Base-by-base conservation (phyloP, 345 rosid species). In the Gossypium rotundifolium region DNA sequence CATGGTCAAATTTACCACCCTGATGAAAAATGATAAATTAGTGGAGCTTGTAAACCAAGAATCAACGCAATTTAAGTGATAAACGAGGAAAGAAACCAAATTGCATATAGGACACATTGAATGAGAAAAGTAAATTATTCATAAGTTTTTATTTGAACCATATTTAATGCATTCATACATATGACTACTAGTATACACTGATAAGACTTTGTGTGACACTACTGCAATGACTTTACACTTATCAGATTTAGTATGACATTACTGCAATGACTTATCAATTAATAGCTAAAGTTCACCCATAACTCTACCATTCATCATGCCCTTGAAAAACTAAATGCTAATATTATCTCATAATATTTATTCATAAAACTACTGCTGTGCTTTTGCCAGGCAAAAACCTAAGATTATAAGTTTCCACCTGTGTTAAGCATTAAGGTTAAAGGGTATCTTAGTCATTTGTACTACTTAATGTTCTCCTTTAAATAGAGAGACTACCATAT, bases 1-100 rank as follows among this genome's bases (percentile, higher is more conserved):
- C 98, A 77, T 94, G 97, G 83, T 94, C 98, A 78, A 94, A 91
- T 82, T 91, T 94, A 74, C 98, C 97, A 79, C 98, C 98, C 98
- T 92, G 88, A 75, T 72, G 75, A 78, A 73, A 76, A 73, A 72
- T 71, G 10, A 76, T 45, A 55, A 44, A 57, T 72, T 33, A 71
- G 65, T 18, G 11, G 59, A 68, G 65, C 62, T 52, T 77, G 71
- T 61, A 48, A 63, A 74, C 11, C 25, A 73, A 3, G n/a, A 22
- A 22, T 8, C 2, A 44, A 51, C 11, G 60, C 40, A 46, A 62
- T 29, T 46, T 38, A 63, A 25, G 59, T 27, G 72, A 78, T 60
- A 63, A 52, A 33, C 38, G 73, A 65, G 49, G 68, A 52, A 42
- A 40, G 40, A 58, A 72, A 23, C 20, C 65, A 72, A 13, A 58